A percentile compares a stretch with the other conserved stretches of the same genome.
phyloP scores from a whole-genome alignment of 2,329 filamentous ascomycete species.

The Neobulgaria alba region DNA sequence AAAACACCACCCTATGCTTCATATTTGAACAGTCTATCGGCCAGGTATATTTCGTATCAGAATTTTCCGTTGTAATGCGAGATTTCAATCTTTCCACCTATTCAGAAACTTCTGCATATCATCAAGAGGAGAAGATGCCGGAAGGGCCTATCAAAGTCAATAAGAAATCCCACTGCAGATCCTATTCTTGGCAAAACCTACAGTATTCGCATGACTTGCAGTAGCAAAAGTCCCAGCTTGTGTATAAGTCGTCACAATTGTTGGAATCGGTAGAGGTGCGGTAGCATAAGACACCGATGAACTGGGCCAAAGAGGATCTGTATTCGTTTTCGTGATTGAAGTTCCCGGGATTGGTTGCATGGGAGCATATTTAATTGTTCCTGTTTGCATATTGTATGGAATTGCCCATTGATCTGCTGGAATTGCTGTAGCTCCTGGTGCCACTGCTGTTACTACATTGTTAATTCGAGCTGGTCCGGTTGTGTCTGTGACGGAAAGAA shows the following conservation, averaged over 20 bases:
- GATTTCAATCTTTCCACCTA: conserved; percentile 31
- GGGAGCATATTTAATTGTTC: conserved; percentile 31
- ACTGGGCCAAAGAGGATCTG: conserved; percentile 30
- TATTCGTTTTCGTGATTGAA: conserved; percentile 31
- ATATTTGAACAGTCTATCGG: too few species aligned
- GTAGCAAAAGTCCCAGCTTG: conserved; percentile 28
- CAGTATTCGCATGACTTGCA: conserved; percentile 30
- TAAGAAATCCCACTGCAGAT: neutral
- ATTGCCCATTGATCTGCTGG: conserved; percentile 18
- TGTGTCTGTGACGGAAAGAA: conserved; percentile 30
- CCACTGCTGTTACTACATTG: conserved; percentile 10
- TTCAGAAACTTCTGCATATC: conserved; percentile 31
- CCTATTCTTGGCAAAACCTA: conserved; percentile 15
- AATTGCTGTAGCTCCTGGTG: conserved; percentile 4
- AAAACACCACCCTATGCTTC: too few species aligned
- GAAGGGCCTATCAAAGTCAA: conserved; percentile 22
- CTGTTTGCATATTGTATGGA: conserved; percentile 31
- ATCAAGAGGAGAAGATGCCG: conserved; percentile 26
- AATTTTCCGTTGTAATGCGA: too few species aligned
- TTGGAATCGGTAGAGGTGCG: conserved; percentile 26
- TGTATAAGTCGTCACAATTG: conserved; percentile 30
- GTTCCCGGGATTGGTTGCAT: conserved; percentile 33
- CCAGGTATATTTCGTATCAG: too few species aligned
- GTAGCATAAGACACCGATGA: conserved; percentile 29
- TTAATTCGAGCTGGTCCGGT: conserved; percentile 28